Evolutionary conservation across 345 rosid genomes (phyloP).

Genomic region (Physaria fendleri): DNA sequence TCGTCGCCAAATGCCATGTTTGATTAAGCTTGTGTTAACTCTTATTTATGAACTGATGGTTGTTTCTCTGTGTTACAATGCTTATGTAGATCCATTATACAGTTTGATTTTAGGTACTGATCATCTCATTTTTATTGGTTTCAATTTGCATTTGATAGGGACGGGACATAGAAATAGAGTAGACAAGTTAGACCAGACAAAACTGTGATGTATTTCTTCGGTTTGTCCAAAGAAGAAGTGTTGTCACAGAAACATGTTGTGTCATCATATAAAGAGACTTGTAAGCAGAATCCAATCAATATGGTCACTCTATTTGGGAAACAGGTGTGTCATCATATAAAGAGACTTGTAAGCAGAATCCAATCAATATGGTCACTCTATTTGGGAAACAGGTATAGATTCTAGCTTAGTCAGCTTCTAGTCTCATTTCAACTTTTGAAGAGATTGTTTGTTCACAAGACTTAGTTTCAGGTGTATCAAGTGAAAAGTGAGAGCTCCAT

Average conservation of each 20-base stretch:
- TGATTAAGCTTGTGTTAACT: background rate
- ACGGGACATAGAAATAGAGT: background rate
- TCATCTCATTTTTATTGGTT: slow-evolving; percentile 4
- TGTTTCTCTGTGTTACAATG: background rate
- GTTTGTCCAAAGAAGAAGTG: slow-evolving; percentile 30
- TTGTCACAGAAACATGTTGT: slow-evolving; percentile 28
- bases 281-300: slow-evolving; percentile 20
- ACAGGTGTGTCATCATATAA: slow-evolving; percentile 30
- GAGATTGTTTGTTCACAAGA: background rate
- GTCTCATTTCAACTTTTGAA: background rate
- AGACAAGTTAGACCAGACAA: background rate
- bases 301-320: slow-evolving; percentile 31
- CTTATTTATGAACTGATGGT: background rate
- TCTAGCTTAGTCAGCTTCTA: background rate
- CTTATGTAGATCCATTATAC: background rate
- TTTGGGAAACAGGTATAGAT: slow-evolving; percentile 29
- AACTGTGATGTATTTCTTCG: slow-evolving; percentile 22
- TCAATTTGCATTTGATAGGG: slow-evolving; percentile 14
- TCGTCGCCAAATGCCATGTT: background rate
- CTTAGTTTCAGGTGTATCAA: slow-evolving; percentile 20
- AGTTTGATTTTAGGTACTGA: slow-evolving; percentile 1
- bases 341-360: slow-evolving; percentile 23
- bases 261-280: slow-evolving; percentile 25
- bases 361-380: slow-evolving; percentile 24
- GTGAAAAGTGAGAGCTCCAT: slow-evolving; percentile 8